Evolutionary conservation across 225 moss, liverwort and hornwort genomes (phyloP).

Genomic region (Sphagnum tenellum): DNA sequence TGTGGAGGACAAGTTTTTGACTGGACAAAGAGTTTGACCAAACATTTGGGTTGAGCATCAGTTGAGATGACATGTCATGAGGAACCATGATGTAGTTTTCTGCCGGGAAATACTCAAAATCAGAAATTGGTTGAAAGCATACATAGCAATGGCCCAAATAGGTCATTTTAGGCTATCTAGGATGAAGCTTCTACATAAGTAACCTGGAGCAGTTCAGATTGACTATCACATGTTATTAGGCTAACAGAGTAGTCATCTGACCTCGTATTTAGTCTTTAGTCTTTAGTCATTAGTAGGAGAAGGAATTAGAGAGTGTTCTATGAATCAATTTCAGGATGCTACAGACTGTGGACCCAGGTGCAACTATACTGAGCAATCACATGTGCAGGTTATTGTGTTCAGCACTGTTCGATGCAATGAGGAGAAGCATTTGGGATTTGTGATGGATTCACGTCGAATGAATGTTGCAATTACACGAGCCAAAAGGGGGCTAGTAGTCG

Average conservation of each 20-base stretch:
- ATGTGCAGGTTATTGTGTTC: constrained; percentile 68
- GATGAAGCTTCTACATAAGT: background rate
- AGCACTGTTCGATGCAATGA: constrained; percentile 74
- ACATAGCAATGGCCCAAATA: too few relatives aligned
- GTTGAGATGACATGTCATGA: too few relatives aligned
- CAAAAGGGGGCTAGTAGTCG: constrained; percentile 62
- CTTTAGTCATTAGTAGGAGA: constrained; percentile 3
- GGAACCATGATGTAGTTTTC: too few relatives aligned
- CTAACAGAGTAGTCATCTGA: background rate
- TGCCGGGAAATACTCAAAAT: too few relatives aligned
- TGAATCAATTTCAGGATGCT: background rate
- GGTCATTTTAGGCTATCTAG: too few relatives aligned
- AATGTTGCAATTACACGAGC: constrained; percentile 91
- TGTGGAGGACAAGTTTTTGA: background rate
- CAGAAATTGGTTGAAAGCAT: too few relatives aligned
- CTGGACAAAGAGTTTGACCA: background rate
- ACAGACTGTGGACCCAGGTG: too few relatives aligned
- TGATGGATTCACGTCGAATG: constrained; percentile 81
- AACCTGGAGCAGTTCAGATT: background rate
- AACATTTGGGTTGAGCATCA: background rate
- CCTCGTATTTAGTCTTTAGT: constrained; percentile 1
- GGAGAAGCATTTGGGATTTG: constrained; percentile 67
- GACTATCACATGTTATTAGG: background rate
- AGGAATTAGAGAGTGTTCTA: background rate
- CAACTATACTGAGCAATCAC: too few relatives aligned